Conservation (phyloP, 345 rosid species). For the Mangifera indica region DNA sequence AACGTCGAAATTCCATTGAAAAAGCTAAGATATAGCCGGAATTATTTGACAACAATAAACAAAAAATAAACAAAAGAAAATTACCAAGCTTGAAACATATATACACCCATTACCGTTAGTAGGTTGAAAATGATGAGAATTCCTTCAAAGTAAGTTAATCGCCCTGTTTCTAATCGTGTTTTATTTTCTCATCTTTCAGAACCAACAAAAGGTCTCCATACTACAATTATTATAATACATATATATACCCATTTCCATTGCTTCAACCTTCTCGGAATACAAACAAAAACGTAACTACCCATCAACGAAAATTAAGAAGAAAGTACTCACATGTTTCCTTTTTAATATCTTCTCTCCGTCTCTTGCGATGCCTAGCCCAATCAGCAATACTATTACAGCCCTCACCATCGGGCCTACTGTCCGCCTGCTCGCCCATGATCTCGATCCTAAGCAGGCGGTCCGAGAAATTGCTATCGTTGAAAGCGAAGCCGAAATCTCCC, state of each 20-base stretch:
- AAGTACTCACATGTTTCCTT: slow-evolving; percentile 56
- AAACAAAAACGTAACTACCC: no score
- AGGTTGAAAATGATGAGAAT: neutral
- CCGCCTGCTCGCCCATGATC: slow-evolving; percentile 67
- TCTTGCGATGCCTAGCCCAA: slow-evolving; percentile 96
- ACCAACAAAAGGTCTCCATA: neutral
- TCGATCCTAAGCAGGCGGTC: slow-evolving; percentile 97
- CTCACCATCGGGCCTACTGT: slow-evolving; percentile 59
- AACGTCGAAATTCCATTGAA: neutral
- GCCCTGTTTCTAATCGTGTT: no score
- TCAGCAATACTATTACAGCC: slow-evolving; percentile 74
- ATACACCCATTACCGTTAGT: neutral
- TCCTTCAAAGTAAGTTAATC: neutral
- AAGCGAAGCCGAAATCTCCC: slow-evolving; percentile 93
- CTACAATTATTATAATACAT: neutral
- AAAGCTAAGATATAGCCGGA: neutral
- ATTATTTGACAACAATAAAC: no score
- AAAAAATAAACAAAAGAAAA: no score
- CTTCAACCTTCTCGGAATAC: neutral
- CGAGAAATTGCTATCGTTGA: slow-evolving; percentile 96
- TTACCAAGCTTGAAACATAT: neutral
- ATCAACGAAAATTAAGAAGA: no score
- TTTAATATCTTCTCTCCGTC: slow-evolving; percentile 78
- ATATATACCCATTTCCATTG: no score
- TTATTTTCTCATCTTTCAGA: neutral